Conservation (phyloP, 176 grass and related monocot genomes). For the Bonia amplexicaulis region DNA sequence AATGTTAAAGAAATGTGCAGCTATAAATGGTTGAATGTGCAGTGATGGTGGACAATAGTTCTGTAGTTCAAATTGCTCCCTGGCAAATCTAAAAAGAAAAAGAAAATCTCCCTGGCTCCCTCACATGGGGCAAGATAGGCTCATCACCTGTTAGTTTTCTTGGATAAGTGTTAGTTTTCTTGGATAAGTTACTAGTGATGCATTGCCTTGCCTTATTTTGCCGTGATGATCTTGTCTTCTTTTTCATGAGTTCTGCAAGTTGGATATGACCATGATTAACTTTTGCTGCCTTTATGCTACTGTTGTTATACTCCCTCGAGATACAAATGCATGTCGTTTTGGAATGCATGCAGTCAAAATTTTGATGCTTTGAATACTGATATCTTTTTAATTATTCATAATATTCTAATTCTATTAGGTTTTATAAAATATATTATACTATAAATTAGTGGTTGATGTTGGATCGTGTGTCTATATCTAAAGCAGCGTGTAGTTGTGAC, state of each 20-base stretch:
- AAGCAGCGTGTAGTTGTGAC: too few species aligned
- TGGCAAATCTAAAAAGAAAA: too few species aligned
- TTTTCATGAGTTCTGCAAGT: background rate
- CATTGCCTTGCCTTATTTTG: background rate
- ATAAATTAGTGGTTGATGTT: too few species aligned
- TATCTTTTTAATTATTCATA: too few species aligned
- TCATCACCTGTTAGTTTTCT: background rate
- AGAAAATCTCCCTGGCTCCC: too few species aligned
- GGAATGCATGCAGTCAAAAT: too few species aligned
- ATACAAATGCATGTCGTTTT: too few species aligned
- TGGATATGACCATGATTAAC: constrained; percentile 9
- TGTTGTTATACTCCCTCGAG: too few species aligned
- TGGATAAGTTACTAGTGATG: background rate
- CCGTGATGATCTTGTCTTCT: background rate
- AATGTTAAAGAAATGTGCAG: background rate
- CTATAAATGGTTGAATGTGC: background rate
- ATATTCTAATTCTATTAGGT: too few species aligned
- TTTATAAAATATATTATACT: too few species aligned
- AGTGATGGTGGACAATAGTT: background rate
- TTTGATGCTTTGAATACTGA: too few species aligned
- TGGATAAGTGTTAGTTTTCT: background rate
- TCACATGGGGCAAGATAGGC: background rate
- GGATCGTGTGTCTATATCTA: too few species aligned
- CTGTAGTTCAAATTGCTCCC: background rate
- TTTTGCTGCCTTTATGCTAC: background rate